phyloP scores from a whole-genome alignment of 2,329 filamentous ascomycete species.

The Fusarium sp. region DNA sequence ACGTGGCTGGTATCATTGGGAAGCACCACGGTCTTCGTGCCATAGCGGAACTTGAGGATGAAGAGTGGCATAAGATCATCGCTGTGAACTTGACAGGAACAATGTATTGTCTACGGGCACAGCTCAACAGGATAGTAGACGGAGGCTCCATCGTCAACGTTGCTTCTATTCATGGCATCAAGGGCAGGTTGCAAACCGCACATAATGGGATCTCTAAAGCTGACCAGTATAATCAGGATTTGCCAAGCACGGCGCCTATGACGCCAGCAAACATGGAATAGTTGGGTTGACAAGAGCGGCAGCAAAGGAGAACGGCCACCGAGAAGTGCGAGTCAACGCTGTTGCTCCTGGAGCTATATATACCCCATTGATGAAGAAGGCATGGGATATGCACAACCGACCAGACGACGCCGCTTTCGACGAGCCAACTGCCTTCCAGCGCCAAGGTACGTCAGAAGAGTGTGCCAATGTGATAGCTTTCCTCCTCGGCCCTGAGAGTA shows the following conservation, averaged over 20 bases:
- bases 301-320: slow-evolving; percentile 52
- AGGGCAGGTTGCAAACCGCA: slow-evolving; percentile 49
- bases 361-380: slow-evolving; percentile 60
- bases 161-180: slow-evolving; percentile 57
- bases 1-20: slow-evolving; percentile 64
- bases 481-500: slow-evolving; percentile 49
- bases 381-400: slow-evolving; percentile 49
- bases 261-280: slow-evolving; percentile 53
- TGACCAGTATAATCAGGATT: slow-evolving; percentile 44
- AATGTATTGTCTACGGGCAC: slow-evolving; percentile 61
- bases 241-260: slow-evolving; percentile 50
- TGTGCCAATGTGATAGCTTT: slow-evolving; percentile 49
- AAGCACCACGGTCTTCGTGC: slow-evolving; percentile 53
- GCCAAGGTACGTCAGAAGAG: slow-evolving; percentile 55
- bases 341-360: slow-evolving; percentile 60
- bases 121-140: slow-evolving; percentile 51
- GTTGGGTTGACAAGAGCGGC: slow-evolving; percentile 50
- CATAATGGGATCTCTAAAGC: neutral
- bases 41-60: slow-evolving; percentile 56
- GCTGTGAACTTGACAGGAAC: slow-evolving; percentile 61
- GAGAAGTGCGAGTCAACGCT: slow-evolving; percentile 58
- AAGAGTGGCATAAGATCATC: slow-evolving; percentile 60
- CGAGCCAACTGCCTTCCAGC: slow-evolving; percentile 53
- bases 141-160: slow-evolving; percentile 69
- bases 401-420: slow-evolving; percentile 53